These are phyloP conservation scores for Millerozyma miso DNA, from an alignment of 805 yeast genomes.

Conservation along the genomic window DNA sequence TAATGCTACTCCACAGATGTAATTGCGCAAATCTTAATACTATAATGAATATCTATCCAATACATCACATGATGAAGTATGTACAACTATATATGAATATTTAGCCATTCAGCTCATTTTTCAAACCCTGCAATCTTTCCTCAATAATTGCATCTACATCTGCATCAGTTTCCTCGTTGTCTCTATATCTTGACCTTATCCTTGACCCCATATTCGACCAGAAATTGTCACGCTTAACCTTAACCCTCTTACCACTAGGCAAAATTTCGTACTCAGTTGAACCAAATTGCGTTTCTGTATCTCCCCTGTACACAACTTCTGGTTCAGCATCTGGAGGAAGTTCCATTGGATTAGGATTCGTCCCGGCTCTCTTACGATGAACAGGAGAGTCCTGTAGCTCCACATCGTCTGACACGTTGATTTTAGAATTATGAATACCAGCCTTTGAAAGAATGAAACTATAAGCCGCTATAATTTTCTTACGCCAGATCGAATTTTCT, in stretches of 20 bases:
- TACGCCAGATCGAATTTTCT: constrained; percentile 31
- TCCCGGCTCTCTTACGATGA: constrained; percentile 46
- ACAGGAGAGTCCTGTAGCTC: constrained; percentile 36
- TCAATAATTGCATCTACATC: constrained; percentile 56
- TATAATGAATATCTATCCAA: background rate
- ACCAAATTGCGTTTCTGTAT: constrained; percentile 26
- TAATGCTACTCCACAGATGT: too few species aligned
- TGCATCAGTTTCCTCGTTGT: constrained; percentile 22
- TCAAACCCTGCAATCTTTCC: constrained; percentile 29
- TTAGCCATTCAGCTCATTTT: constrained; percentile 3
- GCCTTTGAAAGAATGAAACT: constrained; percentile 7
- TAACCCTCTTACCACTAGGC: constrained; percentile 70
- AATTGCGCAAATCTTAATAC: too few species aligned
- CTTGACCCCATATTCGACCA: constrained; percentile 33
- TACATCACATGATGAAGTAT: background rate
- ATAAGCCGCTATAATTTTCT: background rate
- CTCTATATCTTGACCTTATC: constrained; percentile 28
- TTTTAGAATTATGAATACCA: constrained; percentile 8
- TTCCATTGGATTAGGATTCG: constrained; percentile 44
- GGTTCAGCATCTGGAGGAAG: constrained; percentile 47
- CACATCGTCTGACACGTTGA: background rate
- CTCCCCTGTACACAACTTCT: constrained; percentile 18
- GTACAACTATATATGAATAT: background rate
- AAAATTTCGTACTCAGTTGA: constrained; percentile 49
- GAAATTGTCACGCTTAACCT: constrained; percentile 23